These are phyloP conservation scores for Botrytis elliptica DNA, from an alignment of 2,329 filamentous ascomycete genomes.

Conservation along the genomic window DNA sequence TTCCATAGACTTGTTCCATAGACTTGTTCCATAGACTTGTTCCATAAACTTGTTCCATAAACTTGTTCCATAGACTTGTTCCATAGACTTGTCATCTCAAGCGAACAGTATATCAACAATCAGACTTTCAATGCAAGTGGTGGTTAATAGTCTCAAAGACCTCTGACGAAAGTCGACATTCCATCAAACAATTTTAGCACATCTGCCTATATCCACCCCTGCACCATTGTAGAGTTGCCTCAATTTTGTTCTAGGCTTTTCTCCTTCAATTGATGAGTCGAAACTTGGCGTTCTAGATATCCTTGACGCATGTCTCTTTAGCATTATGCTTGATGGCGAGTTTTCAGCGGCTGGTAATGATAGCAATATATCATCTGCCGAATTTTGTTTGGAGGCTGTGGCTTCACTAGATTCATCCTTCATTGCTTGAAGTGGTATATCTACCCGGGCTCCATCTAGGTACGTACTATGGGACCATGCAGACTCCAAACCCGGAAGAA, in stretches of 20 bases:
- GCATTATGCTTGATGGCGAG: constrained; percentile 27
- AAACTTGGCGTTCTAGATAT: constrained; percentile 51
- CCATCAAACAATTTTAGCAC: constrained; percentile 36
- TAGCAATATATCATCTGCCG: constrained; percentile 47
- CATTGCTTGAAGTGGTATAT: neutral
- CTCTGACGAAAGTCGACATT: neutral
- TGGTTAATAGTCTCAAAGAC: constrained; percentile 22
- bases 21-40: neutral
- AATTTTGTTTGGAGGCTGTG: constrained; percentile 28
- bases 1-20: neutral
- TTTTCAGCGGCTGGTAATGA: constrained; percentile 23
- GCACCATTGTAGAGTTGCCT: constrained; percentile 30
- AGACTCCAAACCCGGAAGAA: constrained; percentile 53
- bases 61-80: neutral
- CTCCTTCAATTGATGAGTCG: constrained; percentile 41
- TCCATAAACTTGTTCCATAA: neutral
- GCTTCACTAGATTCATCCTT: neutral
- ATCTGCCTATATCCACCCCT: constrained; percentile 33
- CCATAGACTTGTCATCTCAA: neutral
- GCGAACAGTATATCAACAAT: neutral
- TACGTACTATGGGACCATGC: constrained; percentile 53
- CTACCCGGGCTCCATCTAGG: constrained; percentile 45
- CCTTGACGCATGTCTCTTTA: constrained; percentile 54
- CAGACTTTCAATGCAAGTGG: neutral
- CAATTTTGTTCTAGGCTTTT: constrained; percentile 33